These are phyloP conservation scores for Globisporangium solare DNA, from an alignment of 352 stramenopile genomes.

Conservation along the genomic window DNA sequence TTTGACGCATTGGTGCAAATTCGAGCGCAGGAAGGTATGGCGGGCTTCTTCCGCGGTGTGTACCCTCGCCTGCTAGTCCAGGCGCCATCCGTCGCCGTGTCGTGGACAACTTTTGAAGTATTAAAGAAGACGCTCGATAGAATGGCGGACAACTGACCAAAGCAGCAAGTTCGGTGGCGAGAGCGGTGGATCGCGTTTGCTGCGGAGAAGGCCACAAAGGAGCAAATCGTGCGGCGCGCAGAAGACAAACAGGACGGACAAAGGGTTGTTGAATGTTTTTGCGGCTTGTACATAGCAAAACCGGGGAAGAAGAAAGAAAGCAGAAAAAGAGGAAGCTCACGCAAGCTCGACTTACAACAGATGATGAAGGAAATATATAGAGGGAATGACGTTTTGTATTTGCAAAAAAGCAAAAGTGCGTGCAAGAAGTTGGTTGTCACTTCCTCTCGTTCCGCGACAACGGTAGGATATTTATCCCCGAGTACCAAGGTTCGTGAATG, in stretches of 20 bases:
- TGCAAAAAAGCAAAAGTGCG: background rate
- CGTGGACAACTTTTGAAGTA: constrained; percentile 99
- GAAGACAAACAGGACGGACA: background rate
- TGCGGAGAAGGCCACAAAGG: background rate
- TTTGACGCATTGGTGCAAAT: constrained; percentile 84
- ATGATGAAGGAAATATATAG: constrained; percentile 38
- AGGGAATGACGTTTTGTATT: constrained; percentile 13
- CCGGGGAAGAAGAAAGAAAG: background rate
- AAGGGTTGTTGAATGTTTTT: constrained; percentile 3
- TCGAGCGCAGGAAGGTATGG: constrained; percentile 89
- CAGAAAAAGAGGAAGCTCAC: constrained; percentile 2
- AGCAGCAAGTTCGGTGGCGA: background rate
- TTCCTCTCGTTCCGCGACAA: background rate
- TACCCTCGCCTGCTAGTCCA: constrained; percentile 93
- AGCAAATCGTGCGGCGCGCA: background rate
- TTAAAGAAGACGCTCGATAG: constrained; percentile 84
- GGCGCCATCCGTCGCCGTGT: constrained; percentile 96
- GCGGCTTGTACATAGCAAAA: constrained; percentile 15
- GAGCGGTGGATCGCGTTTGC: no score
- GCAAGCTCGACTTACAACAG: constrained; percentile 9
- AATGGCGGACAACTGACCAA: constrained; percentile 23
- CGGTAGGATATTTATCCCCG: no score
- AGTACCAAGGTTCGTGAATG: no score
- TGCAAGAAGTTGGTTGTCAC: constrained; percentile 8
- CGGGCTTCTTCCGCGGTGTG: constrained; percentile 95